Evolutionary conservation across 768 basidiomycete genomes (phyloP), one percentile per base, ranked within the genome.

Genomic region (Heimioporus sp.): DNA sequence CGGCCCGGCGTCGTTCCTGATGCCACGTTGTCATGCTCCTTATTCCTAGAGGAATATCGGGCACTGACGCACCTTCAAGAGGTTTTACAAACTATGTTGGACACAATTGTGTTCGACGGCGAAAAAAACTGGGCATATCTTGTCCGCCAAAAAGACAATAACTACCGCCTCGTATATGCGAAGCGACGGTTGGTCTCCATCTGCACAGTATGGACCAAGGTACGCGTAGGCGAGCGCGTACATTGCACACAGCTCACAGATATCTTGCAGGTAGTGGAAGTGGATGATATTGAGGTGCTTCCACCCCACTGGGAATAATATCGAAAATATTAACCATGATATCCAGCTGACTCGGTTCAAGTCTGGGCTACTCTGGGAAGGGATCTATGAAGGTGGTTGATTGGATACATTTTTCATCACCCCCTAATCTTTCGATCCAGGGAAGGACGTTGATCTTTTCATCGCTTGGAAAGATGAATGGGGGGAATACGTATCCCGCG

Each of bases 121-220:
- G 60, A 69, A 51, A 54, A 65, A 10, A 72, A 70, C 42, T 70
- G 66, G 66, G 70, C 70, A 41, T 48, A 71, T 59, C 57, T 69
- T 16, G 55, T 69, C 15, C 68, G 65, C 17, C 49, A 59, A 38
- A 72, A 68, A 53, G 58, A 65, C 38, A 49, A 49, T 13, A 55
- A 35, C 3, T 66, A 68, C 36, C 59, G 59, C 15, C 46, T 72
- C 41, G 54, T 59, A n/a, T 71, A 69, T 45, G 54, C 16, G 43
- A 61, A 62, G 39, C 68, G 61, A 24, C 55, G 21, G 28, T 46
- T 58, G 28, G 21, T 70, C 10, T 48, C 48, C 20, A 46, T 61
- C 28, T 60, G 57, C 24, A 50, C 43, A 3, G 63, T 72, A 54
- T 71, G 67, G 67, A 67, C 65, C 35, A 69, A 68, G 59, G 67